Base-by-base conservation (phyloP, 2,329 filamentous ascomycete genomes). In the Biscogniauxia marginata region DNA sequence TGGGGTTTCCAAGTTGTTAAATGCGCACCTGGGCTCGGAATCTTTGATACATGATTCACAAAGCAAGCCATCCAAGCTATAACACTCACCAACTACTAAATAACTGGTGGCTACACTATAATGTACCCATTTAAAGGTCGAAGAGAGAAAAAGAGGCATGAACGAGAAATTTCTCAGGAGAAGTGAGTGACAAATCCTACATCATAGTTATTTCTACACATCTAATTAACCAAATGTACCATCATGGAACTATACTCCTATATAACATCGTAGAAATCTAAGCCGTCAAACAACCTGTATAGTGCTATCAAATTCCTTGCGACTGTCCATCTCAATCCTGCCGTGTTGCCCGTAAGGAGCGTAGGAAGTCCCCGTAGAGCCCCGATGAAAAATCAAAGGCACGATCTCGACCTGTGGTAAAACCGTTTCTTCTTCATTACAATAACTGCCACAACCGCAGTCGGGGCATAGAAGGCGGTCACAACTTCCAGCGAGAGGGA, bases 1-100 rank as follows among this genome's bases (percentile, higher is more conserved):
- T 48, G 79, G 78, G 50, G 79, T 83, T 8, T 68, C 71, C 2
- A 64, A 65, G 19, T 63, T 82, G 60, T 72, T 81, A 13, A 56
- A 49, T 11, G 56, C 59, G 21, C 60, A 69, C 25, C 30, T 67
- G 30, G 57, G 21, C 11, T 52, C 49, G 9, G 30, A 11, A 7
- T 24, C 51, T 30, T 46, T 44, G 13, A 19, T 39, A 44, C n/a
- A 43, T 24, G 21, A 44, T 39, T 20, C 22, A 20, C 13, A 34
- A 49, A n/a, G n/a, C n/a, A n/a, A n/a, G n/a, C n/a, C n/a, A n/a
- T 45, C 53, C 6, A 59, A 53, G 25, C 49, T 57, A 4, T 61
- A 43, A 51, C 7, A 30, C 8, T 16, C 9, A n/a, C 11, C 46
- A 24, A n/a, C n/a, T n/a, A n/a, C n/a, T n/a, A n/a, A n/a, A n/a